Conservation (phyloP, 2,329 filamentous ascomycete genomes). For the Ophiognomonia clavigignenti-juglandacearum region DNA sequence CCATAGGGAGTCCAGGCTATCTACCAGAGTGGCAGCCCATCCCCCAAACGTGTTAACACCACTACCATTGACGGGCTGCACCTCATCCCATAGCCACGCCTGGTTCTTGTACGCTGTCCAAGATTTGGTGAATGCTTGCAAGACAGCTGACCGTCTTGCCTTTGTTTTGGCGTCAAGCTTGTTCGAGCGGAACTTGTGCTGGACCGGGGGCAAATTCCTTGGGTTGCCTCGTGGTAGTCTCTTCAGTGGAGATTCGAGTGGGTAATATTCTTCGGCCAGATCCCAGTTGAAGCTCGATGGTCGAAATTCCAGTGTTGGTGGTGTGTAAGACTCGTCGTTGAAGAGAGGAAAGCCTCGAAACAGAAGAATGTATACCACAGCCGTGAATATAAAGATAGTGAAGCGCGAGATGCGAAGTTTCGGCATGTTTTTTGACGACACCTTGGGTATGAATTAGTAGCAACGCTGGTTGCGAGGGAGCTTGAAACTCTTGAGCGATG, state of each 20-base stretch:
- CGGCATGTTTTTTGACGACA: no score
- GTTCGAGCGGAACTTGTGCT: slow-evolving; percentile 61
- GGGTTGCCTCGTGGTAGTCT: slow-evolving; percentile 67
- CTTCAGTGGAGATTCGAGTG: slow-evolving; percentile 71
- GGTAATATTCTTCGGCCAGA: slow-evolving; percentile 44
- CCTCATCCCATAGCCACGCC: slow-evolving; percentile 84
- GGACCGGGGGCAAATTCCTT: slow-evolving; percentile 70
- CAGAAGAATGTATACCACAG: no score
- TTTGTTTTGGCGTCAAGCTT: neutral
- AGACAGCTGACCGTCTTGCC: slow-evolving; percentile 9
- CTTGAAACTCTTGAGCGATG: no score
- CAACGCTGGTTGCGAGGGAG: no score
- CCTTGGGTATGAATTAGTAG: no score
- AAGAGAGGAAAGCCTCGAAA: no score
- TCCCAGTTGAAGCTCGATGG: slow-evolving; percentile 11
- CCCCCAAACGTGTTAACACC: slow-evolving; percentile 81
- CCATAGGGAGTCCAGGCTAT: slow-evolving; percentile 78
- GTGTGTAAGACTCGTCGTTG: no score
- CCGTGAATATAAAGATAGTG: no score
- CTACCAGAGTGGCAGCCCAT: slow-evolving; percentile 87
- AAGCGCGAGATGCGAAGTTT: no score
- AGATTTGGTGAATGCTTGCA: slow-evolving; percentile 42
- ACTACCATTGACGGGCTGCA: slow-evolving; percentile 66
- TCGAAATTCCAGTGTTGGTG: no score
- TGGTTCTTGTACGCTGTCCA: slow-evolving; percentile 78